A percentile compares a stretch with the other conserved stretches of the same genome.
Evolutionary conservation across 179 eudicot species (phyloP).

Genomic region (Amaranthus tricolor): DNA sequence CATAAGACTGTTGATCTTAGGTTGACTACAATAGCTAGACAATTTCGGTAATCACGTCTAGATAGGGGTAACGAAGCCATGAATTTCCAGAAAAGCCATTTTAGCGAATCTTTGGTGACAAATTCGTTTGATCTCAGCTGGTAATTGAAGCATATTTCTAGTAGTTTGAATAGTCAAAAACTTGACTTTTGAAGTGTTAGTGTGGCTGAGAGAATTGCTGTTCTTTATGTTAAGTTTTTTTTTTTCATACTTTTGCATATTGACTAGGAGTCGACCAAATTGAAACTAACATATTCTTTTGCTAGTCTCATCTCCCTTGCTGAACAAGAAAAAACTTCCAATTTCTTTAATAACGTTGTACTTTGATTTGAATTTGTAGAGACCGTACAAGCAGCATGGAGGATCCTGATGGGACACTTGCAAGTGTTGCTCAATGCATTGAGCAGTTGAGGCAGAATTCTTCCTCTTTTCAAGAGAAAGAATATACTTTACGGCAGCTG

Average conservation of each 20-base stretch:
- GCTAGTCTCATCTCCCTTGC: background rate
- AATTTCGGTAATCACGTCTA: too few species aligned
- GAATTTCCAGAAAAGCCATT: too few species aligned
- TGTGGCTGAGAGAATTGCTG: background rate
- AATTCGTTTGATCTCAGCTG: too few species aligned
- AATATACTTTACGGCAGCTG: conserved; percentile 70
- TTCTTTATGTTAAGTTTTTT: background rate
- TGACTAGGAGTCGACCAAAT: background rate
- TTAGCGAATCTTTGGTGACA: too few species aligned
- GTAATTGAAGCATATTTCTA: background rate
- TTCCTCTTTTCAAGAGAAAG: conserved; percentile 80
- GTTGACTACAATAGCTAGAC: too few species aligned
- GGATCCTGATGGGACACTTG: conserved; percentile 95
- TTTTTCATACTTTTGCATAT: background rate
- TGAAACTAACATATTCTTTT: background rate
- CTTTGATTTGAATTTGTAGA: conserved; percentile 43
- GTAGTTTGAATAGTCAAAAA: background rate
- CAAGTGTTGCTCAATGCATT: conserved; percentile 97
- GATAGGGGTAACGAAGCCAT: too few species aligned
- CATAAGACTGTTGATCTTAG: too few species aligned
- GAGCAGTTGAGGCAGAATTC: conserved; percentile 93
- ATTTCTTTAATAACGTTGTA: conserved; percentile 2
- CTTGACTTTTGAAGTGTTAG: background rate
- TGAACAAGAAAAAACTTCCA: background rate
- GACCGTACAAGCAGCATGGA: conserved; percentile 93